phyloP scores from a whole-genome alignment of 345 rosid genomes.

The Geranium brycei region DNA sequence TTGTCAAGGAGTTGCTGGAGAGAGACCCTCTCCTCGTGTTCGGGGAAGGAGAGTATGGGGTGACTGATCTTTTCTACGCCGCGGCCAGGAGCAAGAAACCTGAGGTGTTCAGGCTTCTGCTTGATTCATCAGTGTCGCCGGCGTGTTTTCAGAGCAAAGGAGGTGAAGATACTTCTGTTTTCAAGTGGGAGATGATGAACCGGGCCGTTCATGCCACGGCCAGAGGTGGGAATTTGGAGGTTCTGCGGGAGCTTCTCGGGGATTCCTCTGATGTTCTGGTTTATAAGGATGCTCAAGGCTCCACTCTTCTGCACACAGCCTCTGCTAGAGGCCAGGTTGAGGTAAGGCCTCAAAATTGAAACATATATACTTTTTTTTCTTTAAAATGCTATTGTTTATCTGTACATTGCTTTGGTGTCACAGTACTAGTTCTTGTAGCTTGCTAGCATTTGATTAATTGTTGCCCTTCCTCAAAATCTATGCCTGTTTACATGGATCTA shows the following conservation, averaged over 20 bases:
- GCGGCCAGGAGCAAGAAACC: conserved; percentile 63
- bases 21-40: conserved; percentile 82
- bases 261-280: conserved; percentile 30
- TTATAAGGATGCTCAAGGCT: conserved; percentile 51
- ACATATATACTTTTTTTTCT: too few species aligned
- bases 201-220: conserved; percentile 84
- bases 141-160: conserved; percentile 21
- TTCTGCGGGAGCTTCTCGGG: conserved; percentile 32
- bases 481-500: too few species aligned
- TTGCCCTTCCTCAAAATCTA: too few species aligned
- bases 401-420: too few species aligned
- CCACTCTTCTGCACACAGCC: conserved; percentile 68
- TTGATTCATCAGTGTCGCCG: conserved; percentile 29
- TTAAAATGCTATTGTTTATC: too few species aligned
- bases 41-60: conserved; percentile 95
- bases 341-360: conserved; percentile 22
- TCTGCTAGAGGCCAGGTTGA: conserved; percentile 73
- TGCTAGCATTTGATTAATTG: too few species aligned
- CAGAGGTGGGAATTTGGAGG: conserved; percentile 76
- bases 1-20: conserved; percentile 49
- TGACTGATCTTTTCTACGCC: conserved; percentile 69
- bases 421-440: too few species aligned
- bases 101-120: conserved; percentile 51
- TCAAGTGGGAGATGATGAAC: conserved; percentile 57
- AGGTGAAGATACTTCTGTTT: conserved; percentile 27